A percentile compares a stretch with the other conserved stretches of the same genome.
phyloP scores from a whole-genome alignment of 768 basidiomycete species.

The Harrya chromipes region DNA sequence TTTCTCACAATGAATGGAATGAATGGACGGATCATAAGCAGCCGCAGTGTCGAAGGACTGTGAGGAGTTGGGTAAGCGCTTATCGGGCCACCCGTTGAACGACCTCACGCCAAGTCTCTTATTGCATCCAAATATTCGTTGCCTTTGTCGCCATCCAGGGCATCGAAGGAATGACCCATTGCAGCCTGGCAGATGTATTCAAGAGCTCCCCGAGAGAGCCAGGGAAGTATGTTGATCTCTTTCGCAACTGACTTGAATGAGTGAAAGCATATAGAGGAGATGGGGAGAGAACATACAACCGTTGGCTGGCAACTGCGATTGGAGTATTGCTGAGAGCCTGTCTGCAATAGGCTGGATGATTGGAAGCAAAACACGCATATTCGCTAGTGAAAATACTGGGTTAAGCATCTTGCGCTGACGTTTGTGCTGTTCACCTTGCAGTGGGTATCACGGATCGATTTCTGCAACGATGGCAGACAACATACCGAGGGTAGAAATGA shows the following conservation, averaged over 20 bases:
- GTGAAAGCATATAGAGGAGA: neutral
- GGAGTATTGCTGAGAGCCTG: conserved; percentile 19
- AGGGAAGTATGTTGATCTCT: conserved; percentile 35
- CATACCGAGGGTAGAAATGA: conserved; percentile 37
- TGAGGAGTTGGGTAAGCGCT: neutral
- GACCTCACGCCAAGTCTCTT: conserved; percentile 29
- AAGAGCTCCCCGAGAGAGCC: conserved; percentile 33
- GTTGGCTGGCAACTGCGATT: conserved; percentile 20
- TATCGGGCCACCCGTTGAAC: neutral
- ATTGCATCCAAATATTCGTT: conserved; percentile 31
- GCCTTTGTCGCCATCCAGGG: conserved; percentile 22
- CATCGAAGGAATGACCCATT: conserved; percentile 34
- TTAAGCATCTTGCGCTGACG: conserved; percentile 35
- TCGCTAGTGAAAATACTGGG: conserved; percentile 31
- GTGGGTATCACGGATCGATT: neutral
- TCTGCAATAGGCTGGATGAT: conserved; percentile 34
- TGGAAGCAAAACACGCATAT: conserved; percentile 31
- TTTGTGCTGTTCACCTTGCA: conserved; percentile 27
- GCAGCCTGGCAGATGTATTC: conserved; percentile 36
- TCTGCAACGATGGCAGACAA: neutral
- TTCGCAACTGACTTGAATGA: conserved; percentile 14
- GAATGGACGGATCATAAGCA: conserved; percentile 32
- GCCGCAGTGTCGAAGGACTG: conserved; percentile 26
- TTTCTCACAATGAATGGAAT: conserved; percentile 30
- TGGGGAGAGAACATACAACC: conserved; percentile 15